Evolutionary conservation across 768 basidiomycete species (phyloP).

Genomic region (Harrya chromipes): DNA sequence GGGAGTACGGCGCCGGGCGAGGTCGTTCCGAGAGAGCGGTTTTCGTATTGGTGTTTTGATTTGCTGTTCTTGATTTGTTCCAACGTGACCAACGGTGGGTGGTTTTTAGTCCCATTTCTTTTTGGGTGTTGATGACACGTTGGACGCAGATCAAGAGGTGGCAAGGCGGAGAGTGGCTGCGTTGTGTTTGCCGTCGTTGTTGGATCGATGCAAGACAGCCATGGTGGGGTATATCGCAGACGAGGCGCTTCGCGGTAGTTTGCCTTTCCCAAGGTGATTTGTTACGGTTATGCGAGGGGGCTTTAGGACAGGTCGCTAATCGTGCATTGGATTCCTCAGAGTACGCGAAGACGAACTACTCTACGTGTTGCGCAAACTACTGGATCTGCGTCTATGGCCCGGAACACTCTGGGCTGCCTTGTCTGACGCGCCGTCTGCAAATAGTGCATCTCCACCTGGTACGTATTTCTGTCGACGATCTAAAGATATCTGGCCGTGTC

Average conservation of each 20-base stretch:
- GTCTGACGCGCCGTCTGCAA: slow-evolving; percentile 61
- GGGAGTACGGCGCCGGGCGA: slow-evolving; percentile 61
- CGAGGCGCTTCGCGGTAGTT: slow-evolving; percentile 74
- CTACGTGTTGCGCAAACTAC: slow-evolving; percentile 78
- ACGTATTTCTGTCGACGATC: too few relatives aligned
- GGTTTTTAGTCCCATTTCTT: too few relatives aligned
- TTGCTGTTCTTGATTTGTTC: slow-evolving; percentile 81
- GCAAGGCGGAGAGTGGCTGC: slow-evolving; percentile 68
- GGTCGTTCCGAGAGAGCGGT: slow-evolving; percentile 72
- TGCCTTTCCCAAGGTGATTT: slow-evolving; percentile 84
- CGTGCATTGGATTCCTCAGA: slow-evolving; percentile 35
- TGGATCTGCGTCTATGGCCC: slow-evolving; percentile 66
- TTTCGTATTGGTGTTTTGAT: slow-evolving; percentile 93
- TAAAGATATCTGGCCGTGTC: too few relatives aligned
- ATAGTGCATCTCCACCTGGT: slow-evolving; percentile 64
- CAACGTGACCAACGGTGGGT: slow-evolving; percentile 54
- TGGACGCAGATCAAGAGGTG: slow-evolving; percentile 53
- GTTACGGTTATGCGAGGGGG: too few relatives aligned
- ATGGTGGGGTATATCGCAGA: slow-evolving; percentile 81
- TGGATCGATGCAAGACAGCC: slow-evolving; percentile 70
- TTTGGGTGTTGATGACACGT: not conserved
- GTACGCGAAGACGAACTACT: slow-evolving; percentile 86
- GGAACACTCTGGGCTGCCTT: slow-evolving; percentile 76
- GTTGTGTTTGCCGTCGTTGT: slow-evolving; percentile 64
- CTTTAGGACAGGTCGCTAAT: not conserved